phyloP scores from a whole-genome alignment of 495 filamentous ascomycete species.

The Barbatosphaeria neglecta region DNA sequence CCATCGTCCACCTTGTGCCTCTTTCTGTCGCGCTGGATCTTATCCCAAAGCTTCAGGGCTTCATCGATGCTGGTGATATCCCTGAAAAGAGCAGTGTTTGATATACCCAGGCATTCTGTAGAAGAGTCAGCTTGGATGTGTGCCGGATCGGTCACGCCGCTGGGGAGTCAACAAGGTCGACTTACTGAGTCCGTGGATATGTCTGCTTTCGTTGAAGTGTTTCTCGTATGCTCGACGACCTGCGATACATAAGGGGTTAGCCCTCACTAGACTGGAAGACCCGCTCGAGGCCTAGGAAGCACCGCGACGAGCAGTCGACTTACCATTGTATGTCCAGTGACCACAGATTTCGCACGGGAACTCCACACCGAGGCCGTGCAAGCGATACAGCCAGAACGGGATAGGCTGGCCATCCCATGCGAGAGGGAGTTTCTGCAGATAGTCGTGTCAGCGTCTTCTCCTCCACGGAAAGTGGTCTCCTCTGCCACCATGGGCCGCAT shows the following conservation, averaged over 20 bases:
- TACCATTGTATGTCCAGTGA: background rate
- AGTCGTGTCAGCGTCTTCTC: background rate
- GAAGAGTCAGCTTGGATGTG: background rate
- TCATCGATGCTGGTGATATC: conserved; percentile 91
- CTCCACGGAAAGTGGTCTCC: too few relatives aligned
- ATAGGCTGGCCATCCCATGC: conserved; percentile 99
- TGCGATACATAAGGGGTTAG: background rate
- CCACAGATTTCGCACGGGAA: conserved; percentile 85
- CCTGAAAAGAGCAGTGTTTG: conserved; percentile 80
- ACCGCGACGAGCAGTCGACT: too few relatives aligned
- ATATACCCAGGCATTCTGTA: conserved; percentile 74
- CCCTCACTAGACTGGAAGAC: too few relatives aligned
- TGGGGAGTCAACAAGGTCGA: background rate
- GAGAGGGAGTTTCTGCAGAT: conserved; percentile 79
- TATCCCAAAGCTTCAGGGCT: conserved; percentile 80
- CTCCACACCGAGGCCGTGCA: conserved; percentile 91
- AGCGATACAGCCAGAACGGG: conserved; percentile 95
- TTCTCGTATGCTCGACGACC: conserved; percentile 89
- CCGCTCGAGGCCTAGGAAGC: too few relatives aligned
- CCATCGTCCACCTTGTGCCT: conserved; percentile 62
- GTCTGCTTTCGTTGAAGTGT: conserved; percentile 88
- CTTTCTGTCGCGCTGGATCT: conserved; percentile 78
- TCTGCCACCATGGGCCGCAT: too few relatives aligned
- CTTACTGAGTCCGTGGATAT: conserved; percentile 70
- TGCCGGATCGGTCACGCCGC: background rate